Base-by-base conservation (phyloP, 140 eudicot species). In the Oenanthe javanica region DNA sequence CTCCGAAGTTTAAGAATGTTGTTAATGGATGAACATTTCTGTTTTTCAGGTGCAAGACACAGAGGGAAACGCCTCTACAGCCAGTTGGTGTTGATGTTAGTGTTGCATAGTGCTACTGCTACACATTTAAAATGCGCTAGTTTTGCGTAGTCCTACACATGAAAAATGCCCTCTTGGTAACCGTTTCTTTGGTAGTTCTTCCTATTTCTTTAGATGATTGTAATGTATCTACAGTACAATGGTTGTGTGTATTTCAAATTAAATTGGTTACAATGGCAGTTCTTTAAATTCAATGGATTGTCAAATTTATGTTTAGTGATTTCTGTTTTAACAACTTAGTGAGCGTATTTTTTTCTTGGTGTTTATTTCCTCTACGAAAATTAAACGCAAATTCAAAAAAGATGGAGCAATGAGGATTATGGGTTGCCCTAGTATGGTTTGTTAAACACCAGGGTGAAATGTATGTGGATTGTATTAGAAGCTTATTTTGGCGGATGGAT, bases 1-100 rank as follows among this genome's bases (percentile, higher is more conserved):
- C 52, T 50, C 76, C 21, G 40, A 45, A 55, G 10, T 45, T 52
- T 19, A 6, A 14, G 12, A 14, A 50, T 66, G 52, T 55, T 45
- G 70, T 12, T 76, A 75, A 69, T 77, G 66, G 75, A 23, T 9
- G 51, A 31, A 77, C 16, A 4, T 1, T 72, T 75, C 75, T 81
- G 51, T 84, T 78, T 36, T 83, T 77, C 89, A 93, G 98, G 90
- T 93, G 98, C 89, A 87, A 91, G 87, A 87, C 89, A 4, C 85
- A 87, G 88, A 91, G 87, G 78, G 92, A 83, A 70, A 83, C 77
- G 27, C 75, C 27, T 46, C 76, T 80, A 61, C 86, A 85, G 63
- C 87, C 93, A n/a, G 90, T 89, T 43, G 78, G 86, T 75, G 97
- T 88, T 72, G 86, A 91, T 27, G 90, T 89, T 43, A 79, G 88